Evolutionary conservation across 192 early-diverging fungal genomes (phyloP), one percentile per base, ranked within the genome.

Genomic region (Coemansia sp.): DNA sequence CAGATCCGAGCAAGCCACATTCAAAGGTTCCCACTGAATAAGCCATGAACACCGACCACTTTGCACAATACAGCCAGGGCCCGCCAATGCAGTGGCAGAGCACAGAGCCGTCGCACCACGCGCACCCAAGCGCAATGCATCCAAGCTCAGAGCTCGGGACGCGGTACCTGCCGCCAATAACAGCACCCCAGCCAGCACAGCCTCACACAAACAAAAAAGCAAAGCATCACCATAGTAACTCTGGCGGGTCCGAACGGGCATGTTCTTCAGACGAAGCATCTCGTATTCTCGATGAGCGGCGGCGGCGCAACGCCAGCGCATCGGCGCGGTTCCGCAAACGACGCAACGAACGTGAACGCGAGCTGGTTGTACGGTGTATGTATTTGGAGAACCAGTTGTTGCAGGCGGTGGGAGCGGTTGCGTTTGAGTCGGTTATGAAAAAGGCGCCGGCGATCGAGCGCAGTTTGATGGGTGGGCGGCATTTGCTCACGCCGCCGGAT

Each of bases 241-340:
- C 65, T 12, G 65, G 35, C 2, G 65, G 61, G 4, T 51, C 55
- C 3, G 61, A 63, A 22, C 52, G 54, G 9, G 61, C 61, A 51
- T 63, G 61, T 38, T 63, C 61, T 4, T 63, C 61, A 0, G 61
- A 63, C 38, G 60, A 71, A 62, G 59, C 86, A 1, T 78, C 76
- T 2, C 70, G 83, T 35, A 76, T 88, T 12, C 64, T 88, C 19
- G 83, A 83, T 19, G 87, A 88, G 62, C 83, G 87, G 52, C 65
- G 87, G 60, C 76, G 82, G 49, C 70, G 87, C 48, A 88, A 88
- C 47, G 87, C 87, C 21, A 85, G 76, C 51, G 87, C 87, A 0
- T 87, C 86, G 7, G 86, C 87, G 5, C 58, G 87, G 38, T 88
- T 88, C 64, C 79, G 87, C 48, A 85, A 86, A 54, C 86, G 87